phyloP scores from a whole-genome alignment of 768 basidiomycete genomes.

The Boletus eberwhitei region DNA sequence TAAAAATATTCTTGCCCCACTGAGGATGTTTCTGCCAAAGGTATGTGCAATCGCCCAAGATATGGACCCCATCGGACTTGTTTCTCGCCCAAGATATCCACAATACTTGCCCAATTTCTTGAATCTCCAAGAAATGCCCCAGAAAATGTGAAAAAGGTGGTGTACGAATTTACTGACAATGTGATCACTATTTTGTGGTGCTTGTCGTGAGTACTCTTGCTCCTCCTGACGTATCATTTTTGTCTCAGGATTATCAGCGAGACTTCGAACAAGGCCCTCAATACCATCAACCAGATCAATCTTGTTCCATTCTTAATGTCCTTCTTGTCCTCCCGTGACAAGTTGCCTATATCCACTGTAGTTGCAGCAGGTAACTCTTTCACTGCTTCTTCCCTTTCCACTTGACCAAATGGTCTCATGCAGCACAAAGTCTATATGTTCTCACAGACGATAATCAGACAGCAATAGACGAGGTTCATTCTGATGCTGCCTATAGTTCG shows the following conservation, averaged over 20 bases:
- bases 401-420: neutral
- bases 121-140: conserved; percentile 57
- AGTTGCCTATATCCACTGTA: conserved; percentile 67
- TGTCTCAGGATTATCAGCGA: conserved; percentile 50
- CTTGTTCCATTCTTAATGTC: conserved; percentile 85
- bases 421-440: conserved; percentile 91
- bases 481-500: conserved; percentile 56
- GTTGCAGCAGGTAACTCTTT: conserved; percentile 68
- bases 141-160: conserved; percentile 68
- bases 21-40: conserved; percentile 76
- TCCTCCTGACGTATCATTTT: neutral
- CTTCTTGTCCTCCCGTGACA: conserved; percentile 72
- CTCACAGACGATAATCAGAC: conserved; percentile 88
- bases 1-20: conserved; percentile 81
- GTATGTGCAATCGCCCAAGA: conserved; percentile 35
- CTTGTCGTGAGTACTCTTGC: conserved; percentile 69
- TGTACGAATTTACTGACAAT: conserved; percentile 88
- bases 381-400: neutral
- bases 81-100: conserved; percentile 57
- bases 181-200: conserved; percentile 93
- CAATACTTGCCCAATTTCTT: conserved; percentile 64
- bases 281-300: conserved; percentile 74
- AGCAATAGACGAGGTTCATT: conserved; percentile 61
- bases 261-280: conserved; percentile 84
- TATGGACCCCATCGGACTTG: neutral